Percentiles rank a stretch among this genome's conserved stretches.
phyloP scores from a whole-genome alignment of 805 yeast species.

The Lachancea nothofagi region DNA sequence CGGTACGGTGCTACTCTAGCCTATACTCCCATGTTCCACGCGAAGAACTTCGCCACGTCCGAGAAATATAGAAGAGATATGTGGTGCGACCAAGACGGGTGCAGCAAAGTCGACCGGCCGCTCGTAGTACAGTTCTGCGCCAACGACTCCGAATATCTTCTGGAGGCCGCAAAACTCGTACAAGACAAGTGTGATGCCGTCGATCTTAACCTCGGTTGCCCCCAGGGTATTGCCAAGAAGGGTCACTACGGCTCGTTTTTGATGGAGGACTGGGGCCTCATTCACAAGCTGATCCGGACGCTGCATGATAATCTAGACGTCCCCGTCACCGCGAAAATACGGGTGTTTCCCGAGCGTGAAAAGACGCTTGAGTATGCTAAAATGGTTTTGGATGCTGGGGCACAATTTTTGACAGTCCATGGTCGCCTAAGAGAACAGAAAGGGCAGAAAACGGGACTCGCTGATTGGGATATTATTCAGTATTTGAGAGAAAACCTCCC shows the following conservation, averaged over 20 bases:
- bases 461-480: slow-evolving; percentile 81
- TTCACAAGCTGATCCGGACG: slow-evolving; percentile 61
- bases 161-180: slow-evolving; percentile 76
- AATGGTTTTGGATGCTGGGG: slow-evolving; percentile 88
- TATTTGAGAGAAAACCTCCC: slow-evolving; percentile 76
- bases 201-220: slow-evolving; percentile 93
- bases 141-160: slow-evolving; percentile 79
- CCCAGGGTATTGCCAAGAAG: slow-evolving; percentile 93
- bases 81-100: slow-evolving; percentile 75
- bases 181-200: slow-evolving; percentile 90
- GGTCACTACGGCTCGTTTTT: slow-evolving; percentile 94
- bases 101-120: slow-evolving; percentile 65
- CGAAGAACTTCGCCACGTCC: slow-evolving; percentile 79
- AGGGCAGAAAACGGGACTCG: slow-evolving; percentile 92
- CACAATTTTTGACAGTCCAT: slow-evolving; percentile 90
- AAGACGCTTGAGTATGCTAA: slow-evolving; percentile 82
- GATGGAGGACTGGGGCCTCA: slow-evolving; percentile 94
- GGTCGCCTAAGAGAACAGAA: slow-evolving; percentile 97
- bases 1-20: slow-evolving; percentile 89
- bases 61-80: slow-evolving; percentile 73
- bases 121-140: slow-evolving; percentile 94
- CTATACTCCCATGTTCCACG: slow-evolving; percentile 96
- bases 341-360: slow-evolving; percentile 80
- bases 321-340: slow-evolving; percentile 93
- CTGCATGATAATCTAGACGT: slow-evolving; percentile 69